Percentiles rank a stretch among this genome's conserved stretches.
Conservation (phyloP, 2,329 filamentous ascomycete genomes). For the Cladosporium halotolerans region DNA sequence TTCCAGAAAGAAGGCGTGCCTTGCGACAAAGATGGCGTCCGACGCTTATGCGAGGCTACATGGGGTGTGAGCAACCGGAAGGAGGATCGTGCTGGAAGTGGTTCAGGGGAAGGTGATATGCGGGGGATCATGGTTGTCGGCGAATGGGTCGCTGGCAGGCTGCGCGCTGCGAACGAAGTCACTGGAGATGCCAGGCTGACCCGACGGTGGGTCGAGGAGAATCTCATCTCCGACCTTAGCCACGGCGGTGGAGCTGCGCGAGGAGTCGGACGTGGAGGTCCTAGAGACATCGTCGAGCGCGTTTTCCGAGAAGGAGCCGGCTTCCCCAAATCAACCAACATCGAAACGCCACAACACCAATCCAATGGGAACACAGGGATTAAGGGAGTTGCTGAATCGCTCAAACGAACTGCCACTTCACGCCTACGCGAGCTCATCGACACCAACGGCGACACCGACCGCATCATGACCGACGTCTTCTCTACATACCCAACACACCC, state of each 20-base stretch:
- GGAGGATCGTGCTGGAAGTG: slow-evolving; percentile 49
- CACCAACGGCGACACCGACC: slow-evolving; percentile 70
- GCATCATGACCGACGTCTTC: slow-evolving; percentile 78
- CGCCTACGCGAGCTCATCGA: slow-evolving; percentile 70
- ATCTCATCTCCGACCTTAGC: slow-evolving; percentile 61
- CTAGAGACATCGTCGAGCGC: slow-evolving; percentile 69
- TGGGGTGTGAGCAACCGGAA: slow-evolving; percentile 73
- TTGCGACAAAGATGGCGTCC: slow-evolving; percentile 81
- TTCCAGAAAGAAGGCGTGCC: slow-evolving; percentile 85
- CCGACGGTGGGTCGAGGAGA: slow-evolving; percentile 68
- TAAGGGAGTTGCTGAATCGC: slow-evolving; percentile 64
- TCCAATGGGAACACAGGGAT: slow-evolving; percentile 19
- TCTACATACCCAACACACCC: slow-evolving; percentile 77
- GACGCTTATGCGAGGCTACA: slow-evolving; percentile 74
- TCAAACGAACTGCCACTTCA: slow-evolving; percentile 66
- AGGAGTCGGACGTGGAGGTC: slow-evolving; percentile 64
- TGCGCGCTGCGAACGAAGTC: slow-evolving; percentile 42
- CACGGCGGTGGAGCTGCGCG: slow-evolving; percentile 66
- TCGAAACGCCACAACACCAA: slow-evolving; percentile 17
- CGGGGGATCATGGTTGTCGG: slow-evolving; percentile 79
- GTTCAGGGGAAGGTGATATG: slow-evolving; percentile 66
- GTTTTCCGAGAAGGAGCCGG: slow-evolving; percentile 74
- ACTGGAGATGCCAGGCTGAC: slow-evolving; percentile 51
- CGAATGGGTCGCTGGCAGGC: slow-evolving; percentile 74
- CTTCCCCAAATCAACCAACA: slow-evolving; percentile 54